Base-by-base conservation (phyloP, 805 yeast species). In the Saccharomycopsis schoenii region DNA sequence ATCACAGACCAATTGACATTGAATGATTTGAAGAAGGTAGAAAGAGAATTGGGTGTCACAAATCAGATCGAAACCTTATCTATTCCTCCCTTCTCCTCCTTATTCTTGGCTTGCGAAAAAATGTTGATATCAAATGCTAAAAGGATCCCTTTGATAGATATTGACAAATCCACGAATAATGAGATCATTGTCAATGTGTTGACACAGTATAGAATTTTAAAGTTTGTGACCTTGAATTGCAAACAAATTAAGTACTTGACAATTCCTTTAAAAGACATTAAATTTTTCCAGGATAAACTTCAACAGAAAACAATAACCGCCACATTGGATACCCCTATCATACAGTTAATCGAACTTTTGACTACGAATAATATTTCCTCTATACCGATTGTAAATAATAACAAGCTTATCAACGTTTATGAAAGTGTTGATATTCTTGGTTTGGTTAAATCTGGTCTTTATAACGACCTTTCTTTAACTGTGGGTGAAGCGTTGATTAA, bases 401-500 rank as follows among this genome's bases (percentile, higher is more conserved):
- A 79, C 43, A 82, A 80, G 64, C 77, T 94, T 65, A 79, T 90
- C 65, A 94, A 94, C 69, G 96, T 93, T 51, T 94, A 92, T 71
- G 99, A 94, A 74, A 96, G 97, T 0, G 96, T 90, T 40, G 99
- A 94, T 74, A 96, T 94, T 2, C 77, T 94, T 67, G 89, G 97
- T 0, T 77, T 94, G 67, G 90, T 94, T 62, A 93, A 92, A 73
- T 97, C 97, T 47, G 97, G 97, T 4, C 85, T 91, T 70, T 91
- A 93, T 69, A 87, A 91, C 42, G 98, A 94, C 72, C 76, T 93
- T 64, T 87, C 91, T 47, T 77, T 94, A 66, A 86, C 93, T 62
- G 97, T 94, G 3, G 99, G 99, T 2, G 97, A 94, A 72, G 98
- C 98, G 0, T 77, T 94, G 59, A 83, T 94, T 84, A 84, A 96